Evolutionary conservation across 257 asterid species (phyloP).

Genomic region (Gardenia jasminoides): DNA sequence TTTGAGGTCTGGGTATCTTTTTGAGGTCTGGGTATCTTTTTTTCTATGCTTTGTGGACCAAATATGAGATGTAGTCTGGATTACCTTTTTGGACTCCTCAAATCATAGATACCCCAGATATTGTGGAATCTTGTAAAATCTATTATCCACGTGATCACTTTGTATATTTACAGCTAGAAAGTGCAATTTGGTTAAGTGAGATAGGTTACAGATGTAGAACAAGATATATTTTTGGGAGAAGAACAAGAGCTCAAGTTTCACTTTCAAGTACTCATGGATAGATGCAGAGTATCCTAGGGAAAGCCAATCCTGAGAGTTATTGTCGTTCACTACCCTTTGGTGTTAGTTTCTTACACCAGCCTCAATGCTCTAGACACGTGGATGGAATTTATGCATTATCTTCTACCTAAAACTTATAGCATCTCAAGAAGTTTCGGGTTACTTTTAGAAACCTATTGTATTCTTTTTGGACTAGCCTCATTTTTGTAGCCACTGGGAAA

Average conservation of each 20-base stretch:
- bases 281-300: neutral
- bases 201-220: conserved; percentile 1
- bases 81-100: neutral
- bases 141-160: neutral
- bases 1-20: too few species aligned
- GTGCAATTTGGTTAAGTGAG: neutral
- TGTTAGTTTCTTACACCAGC: neutral
- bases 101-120: neutral
- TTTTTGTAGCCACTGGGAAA: neutral
- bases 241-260: neutral
- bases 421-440: neutral
- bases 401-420: neutral
- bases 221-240: neutral
- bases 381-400: neutral
- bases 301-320: neutral
- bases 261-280: neutral
- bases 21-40: neutral
- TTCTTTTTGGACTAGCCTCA: neutral
- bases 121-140: neutral
- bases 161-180: neutral
- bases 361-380: neutral
- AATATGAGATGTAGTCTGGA: neutral
- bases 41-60: neutral
- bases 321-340: neutral
- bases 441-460: neutral